Evolutionary conservation across 225 moss, liverwort and hornwort species (phyloP).

Genomic region (Bryoerythrophyllum caledonicum): DNA sequence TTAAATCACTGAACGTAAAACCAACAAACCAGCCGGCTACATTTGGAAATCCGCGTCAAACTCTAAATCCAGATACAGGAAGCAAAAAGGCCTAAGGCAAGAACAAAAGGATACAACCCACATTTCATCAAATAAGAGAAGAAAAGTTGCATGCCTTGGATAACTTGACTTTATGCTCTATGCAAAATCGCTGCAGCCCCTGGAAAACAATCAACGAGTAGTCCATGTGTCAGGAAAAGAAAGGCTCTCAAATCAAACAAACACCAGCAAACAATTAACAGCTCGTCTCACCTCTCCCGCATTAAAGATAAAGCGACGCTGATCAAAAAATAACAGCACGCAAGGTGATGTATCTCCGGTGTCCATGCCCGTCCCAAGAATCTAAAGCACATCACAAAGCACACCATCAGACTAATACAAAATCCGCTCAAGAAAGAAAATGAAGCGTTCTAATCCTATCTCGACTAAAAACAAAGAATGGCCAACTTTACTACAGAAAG

Average conservation of each 20-base stretch:
- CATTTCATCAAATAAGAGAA: conserved; percentile 36
- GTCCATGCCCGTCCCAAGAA: conserved; percentile 99
- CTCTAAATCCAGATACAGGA: background rate
- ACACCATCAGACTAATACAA: conserved; percentile 15
- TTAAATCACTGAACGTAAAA: background rate
- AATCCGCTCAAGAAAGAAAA: background rate
- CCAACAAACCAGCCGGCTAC: conserved; percentile 4
- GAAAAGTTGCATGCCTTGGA: conserved; percentile 94
- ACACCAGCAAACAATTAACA: background rate
- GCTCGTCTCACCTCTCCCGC: conserved; percentile 85
- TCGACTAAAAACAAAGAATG: background rate
- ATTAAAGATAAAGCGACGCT: conserved; percentile 93
- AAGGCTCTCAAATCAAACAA: background rate
- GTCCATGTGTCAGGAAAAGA: conserved; percentile 17
- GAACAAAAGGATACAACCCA: conserved; percentile 3
- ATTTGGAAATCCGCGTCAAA: background rate
- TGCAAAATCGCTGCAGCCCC: conserved; percentile 98
- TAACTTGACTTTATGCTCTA: conserved; percentile 98
- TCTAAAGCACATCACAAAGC: conserved; percentile 51
- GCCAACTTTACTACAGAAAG: background rate
- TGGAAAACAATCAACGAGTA: conserved; percentile 26
- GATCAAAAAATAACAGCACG: conserved; percentile 98
- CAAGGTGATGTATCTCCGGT: conserved; percentile 91
- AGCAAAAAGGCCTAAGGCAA: background rate
- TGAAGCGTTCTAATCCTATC: background rate